phyloP scores from a whole-genome alignment of 805 yeast species.

The Metschnikowia amazonensis region DNA sequence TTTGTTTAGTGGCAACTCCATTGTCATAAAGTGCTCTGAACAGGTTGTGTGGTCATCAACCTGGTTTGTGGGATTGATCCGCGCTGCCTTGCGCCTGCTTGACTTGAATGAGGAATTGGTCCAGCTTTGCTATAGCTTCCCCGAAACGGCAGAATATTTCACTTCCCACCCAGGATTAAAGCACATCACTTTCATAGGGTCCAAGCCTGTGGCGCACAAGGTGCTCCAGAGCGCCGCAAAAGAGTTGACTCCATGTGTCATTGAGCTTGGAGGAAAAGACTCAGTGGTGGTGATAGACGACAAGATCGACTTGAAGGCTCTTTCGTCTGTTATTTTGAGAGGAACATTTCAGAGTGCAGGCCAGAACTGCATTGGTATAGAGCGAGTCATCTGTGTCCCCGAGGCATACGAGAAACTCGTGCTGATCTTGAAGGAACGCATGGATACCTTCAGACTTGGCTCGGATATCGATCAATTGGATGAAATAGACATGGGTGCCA shows the following conservation, averaged over 20 bases:
- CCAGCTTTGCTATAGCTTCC: constrained; percentile 85
- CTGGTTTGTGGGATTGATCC: constrained; percentile 69
- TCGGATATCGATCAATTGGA: constrained; percentile 89
- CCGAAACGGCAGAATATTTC: constrained; percentile 81
- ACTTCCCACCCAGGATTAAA: constrained; percentile 77
- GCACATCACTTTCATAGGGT: constrained; percentile 94
- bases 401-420: constrained; percentile 62
- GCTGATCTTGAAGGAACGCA: constrained; percentile 51
- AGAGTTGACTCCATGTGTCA: constrained; percentile 89
- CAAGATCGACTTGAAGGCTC: constrained; percentile 52
- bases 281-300: constrained; percentile 85
- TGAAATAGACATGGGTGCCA: constrained; percentile 94
- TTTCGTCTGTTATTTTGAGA: constrained; percentile 73
- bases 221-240: constrained; percentile 81
- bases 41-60: constrained; percentile 93
- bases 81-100: constrained; percentile 65
- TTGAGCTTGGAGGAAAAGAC: constrained; percentile 96
- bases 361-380: constrained; percentile 97
- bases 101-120: constrained; percentile 79
- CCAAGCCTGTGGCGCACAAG: constrained; percentile 88
- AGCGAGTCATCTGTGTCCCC: constrained; percentile 81
- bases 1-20: constrained; percentile 85
- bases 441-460: constrained; percentile 68
- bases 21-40: constrained; percentile 91
- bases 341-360: constrained; percentile 98